Evolutionary conservation across 345 rosid genomes (phyloP), one percentile per base, ranked within the genome.

Genomic region (Populus tremula): DNA sequence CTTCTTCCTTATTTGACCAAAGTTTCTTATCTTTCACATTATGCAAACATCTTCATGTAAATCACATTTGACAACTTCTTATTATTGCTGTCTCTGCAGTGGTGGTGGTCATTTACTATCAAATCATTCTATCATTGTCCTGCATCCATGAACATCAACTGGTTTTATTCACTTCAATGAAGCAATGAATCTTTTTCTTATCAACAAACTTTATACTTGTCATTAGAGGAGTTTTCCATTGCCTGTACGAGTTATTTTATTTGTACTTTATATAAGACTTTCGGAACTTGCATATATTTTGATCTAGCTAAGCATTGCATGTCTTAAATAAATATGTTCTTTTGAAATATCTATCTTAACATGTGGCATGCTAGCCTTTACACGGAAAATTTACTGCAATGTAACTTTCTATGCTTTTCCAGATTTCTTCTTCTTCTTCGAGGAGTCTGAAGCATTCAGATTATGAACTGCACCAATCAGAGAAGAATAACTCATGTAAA

Each of bases 391-490:
- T 21, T 25, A 63, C 43, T 39, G 56, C 45, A 35, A 27, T 77
- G 67, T 45, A 70, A 62, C 38, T 70, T 77, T 79, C n/a, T 62
- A 53, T 49, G 5, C 0, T 76, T 77, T 69, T 84, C 79, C 88
- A 88, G 91, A 76, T 79, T 78, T 87, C 85, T 43, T 83, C 86
- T 33, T 33, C 86, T 33, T 33, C 35, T 47, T 82, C 85, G 69
- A 83, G 71, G 53, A 81, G 79, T 79, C 68, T 77, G 80, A 82
- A 84, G 82, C 90, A 78, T 74, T 87, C 85, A n/a, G 81, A 85
- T 78, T 73, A 84, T 49, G 89, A 78, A 69, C 31, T 75, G 69
- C 77, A 63, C 75, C 87, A 77, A 71, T 82, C 85, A 74, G 69
- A 67, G 17, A 90, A 83, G 73, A 78, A 74, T 67, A 79, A 61